Evolutionary conservation across 805 yeast genomes (phyloP).

Genomic region (Candida ovalis): DNA sequence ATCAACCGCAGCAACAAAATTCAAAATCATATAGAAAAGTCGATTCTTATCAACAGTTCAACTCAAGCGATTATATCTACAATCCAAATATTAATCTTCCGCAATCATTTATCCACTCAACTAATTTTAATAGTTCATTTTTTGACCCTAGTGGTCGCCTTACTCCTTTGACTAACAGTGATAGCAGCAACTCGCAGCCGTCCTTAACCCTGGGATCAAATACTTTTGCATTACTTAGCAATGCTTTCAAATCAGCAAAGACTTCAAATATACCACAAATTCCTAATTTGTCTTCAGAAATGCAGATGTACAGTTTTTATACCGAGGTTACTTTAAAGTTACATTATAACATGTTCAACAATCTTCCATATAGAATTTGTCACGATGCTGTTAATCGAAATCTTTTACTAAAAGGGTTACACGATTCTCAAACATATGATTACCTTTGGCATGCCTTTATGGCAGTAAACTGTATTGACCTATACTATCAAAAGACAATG

Average conservation of each 20-base stretch:
- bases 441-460: conserved; percentile 19
- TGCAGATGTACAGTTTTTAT: conserved; percentile 17
- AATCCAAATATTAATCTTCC: neutral
- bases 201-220: neutral
- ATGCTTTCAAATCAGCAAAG: conserved; percentile 16
- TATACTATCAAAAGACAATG: conserved; percentile 20
- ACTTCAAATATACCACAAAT: conserved; percentile 12
- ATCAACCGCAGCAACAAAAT: neutral
- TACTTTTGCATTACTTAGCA: conserved; percentile 7
- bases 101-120: neutral
- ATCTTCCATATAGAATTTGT: conserved; percentile 18
- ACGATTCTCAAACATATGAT: conserved; percentile 13
- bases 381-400: conserved; percentile 13
- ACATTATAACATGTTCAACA: conserved; percentile 13
- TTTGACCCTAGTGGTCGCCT: neutral
- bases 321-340: conserved; percentile 14
- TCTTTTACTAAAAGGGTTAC: conserved; percentile 8
- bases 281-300: conserved; percentile 10
- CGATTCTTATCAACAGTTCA: neutral
- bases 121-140: neutral
- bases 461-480: conserved; percentile 19
- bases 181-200: neutral
- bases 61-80: neutral
- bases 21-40: neutral
- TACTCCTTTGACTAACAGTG: neutral